phyloP scores from a whole-genome alignment of 176 grass and related monocot species.

The Ensete glaucum region DNA sequence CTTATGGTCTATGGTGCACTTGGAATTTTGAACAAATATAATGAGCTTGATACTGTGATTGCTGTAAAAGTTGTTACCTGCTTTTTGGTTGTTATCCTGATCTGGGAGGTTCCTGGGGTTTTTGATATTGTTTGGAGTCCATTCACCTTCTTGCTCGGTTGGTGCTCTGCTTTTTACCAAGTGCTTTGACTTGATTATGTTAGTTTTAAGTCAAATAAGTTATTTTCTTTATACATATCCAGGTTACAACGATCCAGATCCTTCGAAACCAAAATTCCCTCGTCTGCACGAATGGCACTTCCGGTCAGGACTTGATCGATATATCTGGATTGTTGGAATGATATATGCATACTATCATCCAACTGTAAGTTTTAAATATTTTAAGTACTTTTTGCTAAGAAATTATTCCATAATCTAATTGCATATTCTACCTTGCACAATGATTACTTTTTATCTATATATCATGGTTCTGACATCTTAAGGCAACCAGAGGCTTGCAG shows the following conservation, averaged over 20 bases:
- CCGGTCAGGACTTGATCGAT: constrained; percentile 91
- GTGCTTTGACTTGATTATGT: constrained; percentile 1
- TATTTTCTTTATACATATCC: constrained; percentile 20
- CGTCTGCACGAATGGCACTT: constrained; percentile 93
- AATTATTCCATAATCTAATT: neutral
- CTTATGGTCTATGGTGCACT: constrained; percentile 96
- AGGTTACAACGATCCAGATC: constrained; percentile 86
- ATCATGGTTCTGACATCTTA: no score
- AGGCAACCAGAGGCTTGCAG: no score
- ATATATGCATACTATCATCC: constrained; percentile 98
- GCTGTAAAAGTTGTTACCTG: constrained; percentile 65
- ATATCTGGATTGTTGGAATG: constrained; percentile 99
- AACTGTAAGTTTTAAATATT: constrained; percentile 44
- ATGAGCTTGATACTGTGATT: constrained; percentile 75
- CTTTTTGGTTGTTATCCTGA: constrained; percentile 79
- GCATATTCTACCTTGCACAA: neutral
- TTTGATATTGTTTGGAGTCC: constrained; percentile 91
- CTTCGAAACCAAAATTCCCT: constrained; percentile 77
- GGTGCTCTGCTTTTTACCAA: constrained; percentile 25
- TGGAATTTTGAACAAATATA: constrained; percentile 94
- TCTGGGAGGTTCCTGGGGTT: constrained; percentile 86
- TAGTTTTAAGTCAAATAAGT: constrained; percentile 11
- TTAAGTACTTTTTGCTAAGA: neutral
- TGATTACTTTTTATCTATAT: no score
- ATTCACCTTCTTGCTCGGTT: constrained; percentile 76